Evolutionary conservation across 108 stramenopile species (phyloP).

Genomic region (Cyclotella cryptica): DNA sequence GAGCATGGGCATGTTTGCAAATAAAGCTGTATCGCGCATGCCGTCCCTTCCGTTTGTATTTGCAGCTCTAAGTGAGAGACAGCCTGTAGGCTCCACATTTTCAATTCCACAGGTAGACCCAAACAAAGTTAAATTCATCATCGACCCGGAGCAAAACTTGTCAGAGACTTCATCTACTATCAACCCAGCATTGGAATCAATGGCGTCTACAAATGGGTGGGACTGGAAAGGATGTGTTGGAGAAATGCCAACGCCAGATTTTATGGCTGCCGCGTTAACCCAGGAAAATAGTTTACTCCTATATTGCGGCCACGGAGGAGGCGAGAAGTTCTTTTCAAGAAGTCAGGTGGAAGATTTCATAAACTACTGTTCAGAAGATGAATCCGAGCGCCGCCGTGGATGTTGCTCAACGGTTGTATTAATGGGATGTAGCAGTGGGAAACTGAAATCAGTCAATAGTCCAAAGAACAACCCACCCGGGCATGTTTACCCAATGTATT

Average conservation of each 20-base stretch:
- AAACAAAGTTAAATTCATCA: slow-evolving; percentile 70
- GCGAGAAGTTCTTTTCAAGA: slow-evolving; percentile 84
- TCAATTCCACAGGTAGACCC: slow-evolving; percentile 52
- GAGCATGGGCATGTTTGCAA: slow-evolving; percentile 77
- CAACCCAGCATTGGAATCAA: slow-evolving; percentile 63
- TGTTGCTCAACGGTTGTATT: slow-evolving; percentile 77
- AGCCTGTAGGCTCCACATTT: slow-evolving; percentile 10
- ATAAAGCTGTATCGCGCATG: slow-evolving; percentile 81
- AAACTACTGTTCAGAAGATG: slow-evolving; percentile 8
- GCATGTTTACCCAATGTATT: slow-evolving; percentile 53
- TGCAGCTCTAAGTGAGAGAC: slow-evolving; percentile 62
- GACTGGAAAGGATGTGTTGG: slow-evolving; percentile 85
- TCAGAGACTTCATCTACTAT: slow-evolving; percentile 74
- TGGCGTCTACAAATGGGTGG: slow-evolving; percentile 54
- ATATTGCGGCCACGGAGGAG: slow-evolving; percentile 98
- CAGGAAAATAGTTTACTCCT: slow-evolving; percentile 78
- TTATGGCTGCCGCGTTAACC: slow-evolving; percentile 59
- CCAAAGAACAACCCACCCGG: slow-evolving; percentile 50
- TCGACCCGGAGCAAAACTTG: slow-evolving; percentile 96
- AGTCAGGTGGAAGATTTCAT: slow-evolving; percentile 64
- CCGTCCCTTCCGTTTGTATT: slow-evolving; percentile 88
- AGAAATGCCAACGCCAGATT: slow-evolving; percentile 61
- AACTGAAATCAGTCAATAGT: slow-evolving; percentile 76
- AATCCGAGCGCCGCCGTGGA: slow-evolving; percentile 7
- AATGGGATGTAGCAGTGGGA: slow-evolving; percentile 98